phyloP scores from a whole-genome alignment of 768 basidiomycete species.

The Tylopilus intermedius region DNA sequence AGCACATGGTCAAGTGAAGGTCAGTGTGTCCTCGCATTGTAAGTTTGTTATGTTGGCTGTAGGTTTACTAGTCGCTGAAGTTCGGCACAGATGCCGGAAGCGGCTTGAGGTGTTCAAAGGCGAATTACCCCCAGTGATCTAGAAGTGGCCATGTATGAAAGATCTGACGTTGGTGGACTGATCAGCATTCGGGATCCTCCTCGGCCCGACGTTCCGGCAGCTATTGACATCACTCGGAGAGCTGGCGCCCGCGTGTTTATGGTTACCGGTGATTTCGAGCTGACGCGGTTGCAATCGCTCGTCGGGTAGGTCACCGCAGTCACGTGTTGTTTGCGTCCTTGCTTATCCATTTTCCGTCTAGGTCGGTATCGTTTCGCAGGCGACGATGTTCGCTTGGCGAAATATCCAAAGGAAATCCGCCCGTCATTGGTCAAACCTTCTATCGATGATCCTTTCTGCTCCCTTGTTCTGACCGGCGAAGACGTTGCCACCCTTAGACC shows the following conservation, averaged over 20 bases:
- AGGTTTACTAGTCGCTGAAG: neutral
- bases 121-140: slow-evolving; percentile 27
- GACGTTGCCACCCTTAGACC: slow-evolving; percentile 36
- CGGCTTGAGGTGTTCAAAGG: slow-evolving; percentile 23
- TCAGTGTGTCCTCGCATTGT: slow-evolving; percentile 50
- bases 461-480: slow-evolving; percentile 43
- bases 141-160: slow-evolving; percentile 36
- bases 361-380: slow-evolving; percentile 41
- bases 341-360: slow-evolving; percentile 12
- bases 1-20: slow-evolving; percentile 44
- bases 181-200: slow-evolving; percentile 56
- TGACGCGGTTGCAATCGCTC: slow-evolving; percentile 51
- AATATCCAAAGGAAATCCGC: slow-evolving; percentile 13
- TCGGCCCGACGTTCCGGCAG: slow-evolving; percentile 42
- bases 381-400: slow-evolving; percentile 24
- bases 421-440: slow-evolving; percentile 32
- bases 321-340: neutral
- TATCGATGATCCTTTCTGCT: slow-evolving; percentile 34
- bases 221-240: slow-evolving; percentile 42
- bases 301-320: slow-evolving; percentile 31
- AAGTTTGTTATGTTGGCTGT: neutral
- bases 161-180: slow-evolving; percentile 45
- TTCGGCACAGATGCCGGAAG: slow-evolving; percentile 26
- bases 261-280: slow-evolving; percentile 53
- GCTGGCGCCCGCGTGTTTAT: slow-evolving; percentile 54